Conservation (phyloP, 805 yeast species). For the Candida nitratophila region DNA sequence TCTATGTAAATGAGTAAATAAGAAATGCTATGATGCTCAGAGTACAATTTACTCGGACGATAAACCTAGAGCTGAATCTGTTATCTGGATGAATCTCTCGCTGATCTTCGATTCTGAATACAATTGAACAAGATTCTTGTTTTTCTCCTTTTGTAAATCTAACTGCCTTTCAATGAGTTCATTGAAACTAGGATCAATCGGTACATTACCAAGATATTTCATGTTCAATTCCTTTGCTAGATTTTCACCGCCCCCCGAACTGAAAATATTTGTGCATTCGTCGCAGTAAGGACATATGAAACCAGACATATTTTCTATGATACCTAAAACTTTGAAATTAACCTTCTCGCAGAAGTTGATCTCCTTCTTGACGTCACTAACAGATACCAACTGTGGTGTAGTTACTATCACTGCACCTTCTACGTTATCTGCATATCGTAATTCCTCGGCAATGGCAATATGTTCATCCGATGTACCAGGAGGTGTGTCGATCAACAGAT, state of each 20-base stretch:
- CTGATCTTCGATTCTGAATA: conserved; percentile 32
- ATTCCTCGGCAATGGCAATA: conserved; percentile 90
- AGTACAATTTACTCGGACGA: no score
- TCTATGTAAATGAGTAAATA: no score
- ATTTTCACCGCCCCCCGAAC: conserved; percentile 83
- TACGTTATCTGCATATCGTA: conserved; percentile 55
- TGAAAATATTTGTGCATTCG: conserved; percentile 87
- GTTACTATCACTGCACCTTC: conserved; percentile 95
- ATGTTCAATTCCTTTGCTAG: conserved; percentile 58
- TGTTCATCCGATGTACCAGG: conserved; percentile 99
- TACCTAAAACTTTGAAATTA: conserved; percentile 70
- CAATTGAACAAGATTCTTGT: conserved; percentile 26
- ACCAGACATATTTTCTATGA: conserved; percentile 95
- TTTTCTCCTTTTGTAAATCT: conserved; percentile 45
- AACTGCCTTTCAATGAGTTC: conserved; percentile 78
- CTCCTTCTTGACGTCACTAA: conserved; percentile 92
- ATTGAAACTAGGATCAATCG: conserved; percentile 89
- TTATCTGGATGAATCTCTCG: conserved; percentile 40
- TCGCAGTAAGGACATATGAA: conserved; percentile 91
- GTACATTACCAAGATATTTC: conserved; percentile 77
- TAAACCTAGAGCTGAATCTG: conserved; percentile 10
- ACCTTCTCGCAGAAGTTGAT: conserved; percentile 88
- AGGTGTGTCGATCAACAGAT: conserved; percentile 89
- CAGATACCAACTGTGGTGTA: conserved; percentile 90
- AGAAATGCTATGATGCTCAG: no score